Conservation (phyloP, 495 filamentous ascomycete genomes). For the Saxophila tyrrhenica region DNA sequence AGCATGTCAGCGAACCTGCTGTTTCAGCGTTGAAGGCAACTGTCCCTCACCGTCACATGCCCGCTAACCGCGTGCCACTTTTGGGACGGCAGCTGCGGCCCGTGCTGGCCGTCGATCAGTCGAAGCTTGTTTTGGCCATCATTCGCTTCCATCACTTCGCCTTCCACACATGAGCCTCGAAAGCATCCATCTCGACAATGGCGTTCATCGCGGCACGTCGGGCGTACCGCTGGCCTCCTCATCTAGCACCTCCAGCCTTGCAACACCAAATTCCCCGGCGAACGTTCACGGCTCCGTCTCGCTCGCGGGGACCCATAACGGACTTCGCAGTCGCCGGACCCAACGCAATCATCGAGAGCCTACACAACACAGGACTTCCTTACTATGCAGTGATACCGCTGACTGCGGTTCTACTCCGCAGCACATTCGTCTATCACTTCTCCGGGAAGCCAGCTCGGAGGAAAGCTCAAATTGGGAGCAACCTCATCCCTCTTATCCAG, state of each 20-base stretch:
- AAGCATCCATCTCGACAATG: not conserved
- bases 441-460: constrained; percentile 42
- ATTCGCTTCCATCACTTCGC: not conserved
- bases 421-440: constrained; percentile 44
- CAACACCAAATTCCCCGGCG: not conserved
- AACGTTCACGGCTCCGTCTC: constrained; percentile 23
- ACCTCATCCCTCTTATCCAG: constrained; percentile 36
- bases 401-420: constrained; percentile 52
- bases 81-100: not conserved
- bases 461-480: not conserved
- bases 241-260: not conserved
- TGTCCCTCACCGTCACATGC: too few relatives aligned
- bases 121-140: not conserved
- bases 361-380: constrained; percentile 53
- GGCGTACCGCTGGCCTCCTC: not conserved
- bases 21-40: too few relatives aligned
- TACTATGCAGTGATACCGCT: constrained; percentile 65
- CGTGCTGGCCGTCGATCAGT: not conserved
- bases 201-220: not conserved
- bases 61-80: not conserved
- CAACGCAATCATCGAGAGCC: constrained; percentile 43
- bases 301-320: constrained; percentile 31
- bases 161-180: not conserved
- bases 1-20: not conserved
- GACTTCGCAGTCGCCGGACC: constrained; percentile 40